Evolutionary conservation across 1,284 basidiomycete species (phyloP).

Genomic region (Malassezia obtusa): DNA sequence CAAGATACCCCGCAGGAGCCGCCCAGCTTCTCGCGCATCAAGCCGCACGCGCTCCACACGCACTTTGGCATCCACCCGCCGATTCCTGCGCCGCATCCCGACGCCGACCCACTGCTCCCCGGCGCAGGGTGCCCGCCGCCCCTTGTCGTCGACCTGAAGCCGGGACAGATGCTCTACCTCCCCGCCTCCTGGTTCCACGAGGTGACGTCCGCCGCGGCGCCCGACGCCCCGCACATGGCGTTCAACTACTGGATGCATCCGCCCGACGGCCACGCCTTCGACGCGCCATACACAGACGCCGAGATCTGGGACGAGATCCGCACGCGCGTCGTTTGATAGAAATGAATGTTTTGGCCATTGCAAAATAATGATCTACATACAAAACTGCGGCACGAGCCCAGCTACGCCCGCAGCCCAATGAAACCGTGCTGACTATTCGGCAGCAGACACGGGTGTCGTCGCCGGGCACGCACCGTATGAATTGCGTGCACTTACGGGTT

Average conservation of each 20-base stretch:
- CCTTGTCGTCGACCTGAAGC: slow-evolving; percentile 31
- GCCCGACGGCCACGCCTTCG: slow-evolving; percentile 26
- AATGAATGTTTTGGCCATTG: too few species aligned
- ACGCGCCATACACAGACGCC: slow-evolving; percentile 32
- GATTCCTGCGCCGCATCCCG: slow-evolving; percentile 11
- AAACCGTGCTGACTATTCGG: too few species aligned
- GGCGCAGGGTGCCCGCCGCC: slow-evolving; percentile 28
- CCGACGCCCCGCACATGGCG: slow-evolving; percentile 37
- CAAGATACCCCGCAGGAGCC: slow-evolving; percentile 24
- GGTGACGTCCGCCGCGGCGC: slow-evolving; percentile 30
- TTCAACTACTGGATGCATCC: slow-evolving; percentile 48
- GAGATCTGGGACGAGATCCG: slow-evolving; percentile 35
- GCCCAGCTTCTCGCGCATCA: slow-evolving; percentile 37
- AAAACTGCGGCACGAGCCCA: too few species aligned
- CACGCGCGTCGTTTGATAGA: neutral
- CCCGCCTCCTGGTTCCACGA: slow-evolving; percentile 47
- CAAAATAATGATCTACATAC: too few species aligned
- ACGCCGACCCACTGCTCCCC: neutral
- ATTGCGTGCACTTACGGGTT: neutral
- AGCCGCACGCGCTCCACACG: slow-evolving; percentile 27
- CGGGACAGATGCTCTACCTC: slow-evolving; percentile 46
- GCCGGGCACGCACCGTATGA: too few species aligned
- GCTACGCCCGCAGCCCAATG: slow-evolving; percentile 2
- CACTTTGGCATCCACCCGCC: slow-evolving; percentile 24
- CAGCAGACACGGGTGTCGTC: too few species aligned